Evolutionary conservation across 305 asterid genomes (phyloP), one percentile per base, ranked within the genome.

Genomic region (Fraxinus dipetala): DNA sequence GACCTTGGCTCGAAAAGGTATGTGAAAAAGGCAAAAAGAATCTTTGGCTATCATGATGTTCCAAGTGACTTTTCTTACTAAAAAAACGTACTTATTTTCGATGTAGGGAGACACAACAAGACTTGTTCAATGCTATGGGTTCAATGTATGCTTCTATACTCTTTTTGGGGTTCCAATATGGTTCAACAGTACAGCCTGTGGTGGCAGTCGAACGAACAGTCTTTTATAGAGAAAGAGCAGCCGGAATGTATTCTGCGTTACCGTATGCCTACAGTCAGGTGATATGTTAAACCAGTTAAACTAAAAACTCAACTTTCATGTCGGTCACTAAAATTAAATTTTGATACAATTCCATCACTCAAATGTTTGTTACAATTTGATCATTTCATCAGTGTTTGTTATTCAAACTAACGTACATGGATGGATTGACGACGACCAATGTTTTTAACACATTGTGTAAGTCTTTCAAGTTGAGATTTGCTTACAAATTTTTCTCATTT

Each of bases 251-350:
- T 79, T 90, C 95, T 5, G 90, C 95, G 22, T 78, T 89, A 45
- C 95, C 95, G 7, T 91, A 90, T 74, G 92, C 95, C 48, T 89
- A 85, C 82, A 89, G 92, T 77, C 92, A 90, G 82, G 93, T 91
- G 78, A 85, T 70, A 31, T 31, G 75, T 40, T 26, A 67, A 67
- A 67, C 74, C 74, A 3, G 18, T 28, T 26, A 67, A 13, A 67
- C 70, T 59, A 9, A 18, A 56, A 56, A n/a, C 67, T 18, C 26
- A 63, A 63, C 34, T 63, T 63, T 63, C 31, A 22, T 24, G 32
- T 9, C 10, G 72, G 10, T 20, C 28, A 8, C 32, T 63, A 24
- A 18, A 56, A 18, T 18, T 56, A n/a, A 22, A 61, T 22, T 61
- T 56, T 56, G 79, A 56, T 22, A 4, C 32, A 14, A 67, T 22